Evolutionary conservation across 441 rosid genomes (phyloP).

Genomic region (Theobroma grandiflorum): DNA sequence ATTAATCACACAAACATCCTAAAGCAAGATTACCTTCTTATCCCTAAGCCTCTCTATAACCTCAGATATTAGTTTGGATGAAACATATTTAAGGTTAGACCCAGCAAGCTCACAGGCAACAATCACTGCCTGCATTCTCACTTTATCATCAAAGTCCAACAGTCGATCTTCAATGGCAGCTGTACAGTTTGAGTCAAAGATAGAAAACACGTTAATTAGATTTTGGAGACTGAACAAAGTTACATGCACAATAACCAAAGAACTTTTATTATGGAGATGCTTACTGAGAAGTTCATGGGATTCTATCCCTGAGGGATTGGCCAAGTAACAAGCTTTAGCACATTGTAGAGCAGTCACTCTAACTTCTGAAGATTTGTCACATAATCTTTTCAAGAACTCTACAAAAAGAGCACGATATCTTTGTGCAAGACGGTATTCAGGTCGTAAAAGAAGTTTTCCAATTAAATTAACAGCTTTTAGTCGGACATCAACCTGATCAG

Average conservation of each 20-base stretch:
- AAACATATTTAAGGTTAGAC: conserved; percentile 58
- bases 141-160: conserved; percentile 88
- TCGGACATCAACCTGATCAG: conserved; percentile 95
- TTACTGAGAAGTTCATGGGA: conserved; percentile 73
- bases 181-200: conserved; percentile 44
- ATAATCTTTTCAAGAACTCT: conserved; percentile 90
- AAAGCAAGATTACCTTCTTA: conserved; percentile 73
- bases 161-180: conserved; percentile 84
- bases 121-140: conserved; percentile 79
- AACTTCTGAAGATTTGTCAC: conserved; percentile 92
- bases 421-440: conserved; percentile 60
- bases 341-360: conserved; percentile 81
- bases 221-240: conserved; percentile 35
- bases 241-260: conserved; percentile 27
- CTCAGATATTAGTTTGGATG: conserved; percentile 65
- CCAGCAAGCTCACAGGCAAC: conserved; percentile 84
- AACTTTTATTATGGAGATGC: conserved; percentile 34
- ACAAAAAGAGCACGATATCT: conserved; percentile 66
- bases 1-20: conserved; percentile 16
- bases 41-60: conserved; percentile 89
- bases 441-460: conserved; percentile 77
- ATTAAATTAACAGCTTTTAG: conserved; percentile 86
- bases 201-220: conserved; percentile 29
- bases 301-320: conserved; percentile 63
- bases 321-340: conserved; percentile 75